Percentiles rank a stretch among this genome's conserved stretches.
phyloP scores from a whole-genome alignment of 805 yeast genomes.

The Candida khao-thaluensis region DNA sequence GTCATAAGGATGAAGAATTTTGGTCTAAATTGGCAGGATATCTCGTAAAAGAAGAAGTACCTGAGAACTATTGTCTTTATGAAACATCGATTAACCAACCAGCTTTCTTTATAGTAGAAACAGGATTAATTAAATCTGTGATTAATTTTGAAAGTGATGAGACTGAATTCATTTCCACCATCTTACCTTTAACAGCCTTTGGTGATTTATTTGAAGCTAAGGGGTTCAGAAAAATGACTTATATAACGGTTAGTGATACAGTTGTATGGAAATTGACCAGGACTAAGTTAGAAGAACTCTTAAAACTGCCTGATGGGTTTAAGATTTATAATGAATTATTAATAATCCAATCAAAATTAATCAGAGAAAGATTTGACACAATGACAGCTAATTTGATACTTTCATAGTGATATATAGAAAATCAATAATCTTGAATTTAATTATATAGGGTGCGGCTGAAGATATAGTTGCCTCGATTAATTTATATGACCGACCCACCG shows the following conservation, averaged over 20 bases:
- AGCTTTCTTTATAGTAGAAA: constrained; percentile 55
- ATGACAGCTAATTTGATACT: constrained; percentile 75
- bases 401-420: constrained; percentile 25
- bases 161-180: constrained; percentile 38
- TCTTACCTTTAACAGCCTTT: constrained; percentile 72
- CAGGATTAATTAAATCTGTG: constrained; percentile 40
- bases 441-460: too few species aligned
- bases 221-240: constrained; percentile 43
- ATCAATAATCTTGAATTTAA: not conserved
- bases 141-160: constrained; percentile 39
- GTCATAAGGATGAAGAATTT: constrained; percentile 46
- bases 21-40: constrained; percentile 65
- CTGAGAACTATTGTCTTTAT: constrained; percentile 46
- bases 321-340: constrained; percentile 64
- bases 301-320: constrained; percentile 43
- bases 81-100: constrained; percentile 47
- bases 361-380: constrained; percentile 70
- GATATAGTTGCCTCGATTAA: too few species aligned
- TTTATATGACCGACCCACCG: too few species aligned
- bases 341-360: constrained; percentile 57
- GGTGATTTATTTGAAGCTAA: constrained; percentile 50
- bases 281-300: constrained; percentile 45
- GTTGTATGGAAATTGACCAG: constrained; percentile 67
- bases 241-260: constrained; percentile 59
- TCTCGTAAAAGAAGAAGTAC: constrained; percentile 47